Evolutionary conservation across 2,329 filamentous ascomycete genomes (phyloP).

Genomic region (Corinectria fuckeliana): DNA sequence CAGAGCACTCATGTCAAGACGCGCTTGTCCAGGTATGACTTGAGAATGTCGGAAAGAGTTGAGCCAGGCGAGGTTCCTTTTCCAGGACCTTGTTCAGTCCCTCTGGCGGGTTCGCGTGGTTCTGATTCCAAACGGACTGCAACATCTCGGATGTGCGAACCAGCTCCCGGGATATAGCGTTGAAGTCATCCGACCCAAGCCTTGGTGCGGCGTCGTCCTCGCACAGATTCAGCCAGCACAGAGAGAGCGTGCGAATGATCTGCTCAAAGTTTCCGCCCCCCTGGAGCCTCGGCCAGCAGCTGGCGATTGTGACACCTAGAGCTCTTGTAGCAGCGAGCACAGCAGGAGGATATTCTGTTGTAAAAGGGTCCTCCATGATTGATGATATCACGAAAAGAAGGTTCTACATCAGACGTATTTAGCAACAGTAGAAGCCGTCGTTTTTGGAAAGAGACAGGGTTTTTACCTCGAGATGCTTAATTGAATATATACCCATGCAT

Average conservation of each 20-base stretch:
- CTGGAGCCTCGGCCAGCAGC: conserved; percentile 72
- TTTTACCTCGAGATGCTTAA: conserved; percentile 70
- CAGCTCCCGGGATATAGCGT: conserved; percentile 25
- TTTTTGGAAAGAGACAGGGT: conserved; percentile 11
- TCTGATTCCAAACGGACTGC: conserved; percentile 32
- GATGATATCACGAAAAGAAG: conserved; percentile 71
- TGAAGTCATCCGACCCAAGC: background rate
- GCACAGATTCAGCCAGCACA: conserved; percentile 67
- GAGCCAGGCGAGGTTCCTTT: conserved; percentile 41
- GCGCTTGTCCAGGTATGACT: background rate
- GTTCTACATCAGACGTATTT: conserved; percentile 51
- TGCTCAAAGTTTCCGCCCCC: conserved; percentile 63
- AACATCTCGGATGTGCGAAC: conserved; percentile 29
- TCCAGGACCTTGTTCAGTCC: conserved; percentile 30
- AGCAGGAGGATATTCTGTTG: conserved; percentile 58
- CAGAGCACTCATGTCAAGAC: background rate
- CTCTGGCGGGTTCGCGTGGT: conserved; percentile 11
- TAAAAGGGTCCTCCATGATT: conserved; percentile 74
- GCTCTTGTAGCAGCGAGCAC: conserved; percentile 60
- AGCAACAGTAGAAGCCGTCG: conserved; percentile 2
- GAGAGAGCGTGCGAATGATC: conserved; percentile 65
- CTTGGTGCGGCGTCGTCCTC: conserved; percentile 46
- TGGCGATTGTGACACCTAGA: conserved; percentile 64
- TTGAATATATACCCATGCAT: conserved; percentile 65
- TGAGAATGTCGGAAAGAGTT: conserved; percentile 28